Percentiles rank a stretch among this genome's conserved stretches.
phyloP scores from a whole-genome alignment of 139 green algal species.

The Zygnema cylindricum region DNA sequence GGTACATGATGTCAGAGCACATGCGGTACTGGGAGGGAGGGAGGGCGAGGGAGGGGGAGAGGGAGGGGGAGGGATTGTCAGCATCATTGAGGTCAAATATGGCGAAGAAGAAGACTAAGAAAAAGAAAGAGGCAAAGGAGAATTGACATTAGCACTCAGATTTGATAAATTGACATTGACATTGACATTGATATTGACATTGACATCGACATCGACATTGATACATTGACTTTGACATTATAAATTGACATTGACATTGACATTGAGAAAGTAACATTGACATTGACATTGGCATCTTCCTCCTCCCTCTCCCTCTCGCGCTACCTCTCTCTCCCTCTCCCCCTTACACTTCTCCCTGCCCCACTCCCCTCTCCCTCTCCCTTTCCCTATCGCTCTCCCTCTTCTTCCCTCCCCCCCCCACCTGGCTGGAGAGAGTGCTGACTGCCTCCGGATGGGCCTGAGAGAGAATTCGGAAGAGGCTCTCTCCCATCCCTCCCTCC shows the following conservation, averaged over 20 bases:
- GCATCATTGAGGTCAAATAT: not conserved
- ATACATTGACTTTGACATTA: not conserved
- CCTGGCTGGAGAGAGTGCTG: conserved; percentile 36
- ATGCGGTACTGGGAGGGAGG: conserved; percentile 99
- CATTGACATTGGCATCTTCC: not conserved
- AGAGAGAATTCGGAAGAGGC: conserved; percentile 82
- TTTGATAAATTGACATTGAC: not conserved
- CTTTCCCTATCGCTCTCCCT: not conserved
- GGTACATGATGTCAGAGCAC: conserved; percentile 80
- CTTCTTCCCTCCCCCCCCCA: not conserved
- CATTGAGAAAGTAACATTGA: not conserved
- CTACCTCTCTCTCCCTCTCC: too few species aligned
- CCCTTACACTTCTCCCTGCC: not conserved
- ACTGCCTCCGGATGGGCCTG: conserved; percentile 81
- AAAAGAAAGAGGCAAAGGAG: not conserved
- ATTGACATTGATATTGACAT: conserved; percentile 8
- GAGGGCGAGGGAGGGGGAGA: too few species aligned
- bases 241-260: not conserved
- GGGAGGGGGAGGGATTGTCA: not conserved
- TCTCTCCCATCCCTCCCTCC: conserved; percentile 73
- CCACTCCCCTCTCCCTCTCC: not conserved
- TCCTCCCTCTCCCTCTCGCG: not conserved
- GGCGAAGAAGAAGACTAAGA: not conserved
- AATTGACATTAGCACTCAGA: not conserved
- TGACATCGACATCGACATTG: not conserved